phyloP scores from a whole-genome alignment of 129 eudicot species.

The Flaveria trinervia region DNA sequence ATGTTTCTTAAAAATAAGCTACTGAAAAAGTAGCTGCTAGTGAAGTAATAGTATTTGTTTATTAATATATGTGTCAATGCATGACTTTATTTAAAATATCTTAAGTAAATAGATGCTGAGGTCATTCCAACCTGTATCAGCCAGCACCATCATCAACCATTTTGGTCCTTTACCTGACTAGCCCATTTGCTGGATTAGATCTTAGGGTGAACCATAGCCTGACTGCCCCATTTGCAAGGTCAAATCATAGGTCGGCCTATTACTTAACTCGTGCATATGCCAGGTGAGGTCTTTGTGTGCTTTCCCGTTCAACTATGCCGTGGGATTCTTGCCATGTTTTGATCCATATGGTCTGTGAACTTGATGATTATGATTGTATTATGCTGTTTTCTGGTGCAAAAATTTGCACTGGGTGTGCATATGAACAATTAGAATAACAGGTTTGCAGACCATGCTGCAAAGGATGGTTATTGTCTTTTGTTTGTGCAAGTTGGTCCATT shows the following conservation, averaged over 20 bases:
- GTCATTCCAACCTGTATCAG: not conserved
- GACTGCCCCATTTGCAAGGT: not conserved
- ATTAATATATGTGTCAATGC: too few relatives aligned
- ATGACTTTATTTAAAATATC: too few relatives aligned
- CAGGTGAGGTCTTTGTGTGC: too few relatives aligned
- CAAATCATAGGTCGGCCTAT: not conserved
- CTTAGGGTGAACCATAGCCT: not conserved
- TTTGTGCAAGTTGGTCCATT: not conserved
- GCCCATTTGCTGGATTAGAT: not conserved
- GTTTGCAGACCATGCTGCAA: not conserved
- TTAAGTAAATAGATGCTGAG: not conserved
- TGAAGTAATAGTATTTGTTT: too few relatives aligned
- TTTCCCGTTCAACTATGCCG: not conserved
- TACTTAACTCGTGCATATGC: not conserved
- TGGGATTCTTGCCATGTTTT: not conserved
- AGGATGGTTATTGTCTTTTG: not conserved
- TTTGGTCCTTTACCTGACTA: not conserved
- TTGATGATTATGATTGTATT: not conserved
- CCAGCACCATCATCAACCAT: not conserved
- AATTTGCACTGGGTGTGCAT: not conserved
- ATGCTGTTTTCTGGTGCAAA: not conserved
- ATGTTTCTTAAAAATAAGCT: not conserved
- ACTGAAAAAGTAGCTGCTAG: not conserved
- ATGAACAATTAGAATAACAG: conserved; percentile 2
- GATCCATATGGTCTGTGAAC: not conserved